Conservation (phyloP, 1,284 basidiomycete species). For the Irpex lacteus region DNA sequence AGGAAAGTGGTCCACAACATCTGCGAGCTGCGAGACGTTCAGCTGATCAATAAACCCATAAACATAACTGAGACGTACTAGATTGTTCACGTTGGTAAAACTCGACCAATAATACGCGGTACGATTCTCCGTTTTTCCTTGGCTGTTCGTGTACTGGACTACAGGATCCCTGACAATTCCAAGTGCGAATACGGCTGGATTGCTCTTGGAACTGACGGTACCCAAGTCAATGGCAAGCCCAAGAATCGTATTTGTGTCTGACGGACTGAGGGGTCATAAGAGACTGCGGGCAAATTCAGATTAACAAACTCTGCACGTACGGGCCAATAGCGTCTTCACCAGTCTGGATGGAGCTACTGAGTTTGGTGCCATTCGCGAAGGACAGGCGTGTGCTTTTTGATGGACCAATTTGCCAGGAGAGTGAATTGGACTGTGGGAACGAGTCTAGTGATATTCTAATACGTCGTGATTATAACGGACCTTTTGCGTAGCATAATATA, state of each 20-base stretch:
- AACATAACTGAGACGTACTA: neutral
- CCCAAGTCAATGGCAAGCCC: conserved; percentile 21
- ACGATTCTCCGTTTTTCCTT: conserved; percentile 19
- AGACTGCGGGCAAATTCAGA: neutral
- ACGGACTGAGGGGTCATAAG: neutral
- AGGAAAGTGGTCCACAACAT: conserved; percentile 24
- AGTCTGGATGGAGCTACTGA: neutral
- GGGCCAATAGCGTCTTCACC: neutral
- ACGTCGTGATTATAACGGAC: neutral
- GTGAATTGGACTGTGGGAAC: neutral
- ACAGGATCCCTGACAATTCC: conserved; percentile 24
- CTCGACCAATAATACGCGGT: conserved; percentile 21
- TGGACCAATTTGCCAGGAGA: neutral
- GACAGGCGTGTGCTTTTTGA: neutral
- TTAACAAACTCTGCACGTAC: neutral
- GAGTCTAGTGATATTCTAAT: neutral
- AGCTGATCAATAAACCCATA: neutral
- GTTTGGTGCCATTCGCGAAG: neutral
- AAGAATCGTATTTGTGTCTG: neutral
- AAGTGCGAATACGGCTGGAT: conserved; percentile 22
- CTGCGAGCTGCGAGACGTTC: conserved; percentile 20
- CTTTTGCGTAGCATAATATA: neutral
- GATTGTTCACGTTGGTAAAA: neutral
- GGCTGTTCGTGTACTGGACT: conserved; percentile 19
- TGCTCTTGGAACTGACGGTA: conserved; percentile 14